These are phyloP conservation scores for Ocimum tenuiflorum DNA, from an alignment of 257 asterid genomes.

Conservation along the genomic window DNA sequence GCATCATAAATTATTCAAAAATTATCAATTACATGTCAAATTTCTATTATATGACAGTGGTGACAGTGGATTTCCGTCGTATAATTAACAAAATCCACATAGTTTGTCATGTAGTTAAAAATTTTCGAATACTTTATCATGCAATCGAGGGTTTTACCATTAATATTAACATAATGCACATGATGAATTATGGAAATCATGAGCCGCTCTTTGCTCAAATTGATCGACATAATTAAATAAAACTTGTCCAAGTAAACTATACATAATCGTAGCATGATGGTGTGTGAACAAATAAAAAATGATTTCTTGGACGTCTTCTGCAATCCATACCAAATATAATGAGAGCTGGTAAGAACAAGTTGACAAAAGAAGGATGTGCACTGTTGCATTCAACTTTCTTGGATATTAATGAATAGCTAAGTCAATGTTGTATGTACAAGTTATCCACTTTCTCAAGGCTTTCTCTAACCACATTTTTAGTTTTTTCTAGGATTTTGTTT, in stretches of 20 bases:
- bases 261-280: background rate
- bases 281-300: slow-evolving; percentile 24
- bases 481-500: background rate
- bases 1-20: no score
- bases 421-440: background rate
- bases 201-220: slow-evolving; percentile 8
- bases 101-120: no score
- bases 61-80: no score
- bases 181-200: background rate
- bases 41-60: no score
- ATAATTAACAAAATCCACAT: no score
- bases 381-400: slow-evolving; percentile 6
- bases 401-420: background rate
- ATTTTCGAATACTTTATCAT: no score
- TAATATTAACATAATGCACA: slow-evolving; percentile 3
- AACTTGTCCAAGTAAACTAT: slow-evolving; percentile 1
- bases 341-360: slow-evolving; percentile 7
- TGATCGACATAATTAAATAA: slow-evolving; percentile 2
- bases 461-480: background rate
- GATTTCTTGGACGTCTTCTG: slow-evolving; percentile 16
- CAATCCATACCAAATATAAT: background rate
- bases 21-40: no score
- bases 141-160: no score
- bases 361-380: background rate
- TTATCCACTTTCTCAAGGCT: background rate